A percentile compares a stretch with the other conserved stretches of the same genome.
Evolutionary conservation across 768 basidiomycete genomes (phyloP).

Genomic region (Rhizopogon sp.): DNA sequence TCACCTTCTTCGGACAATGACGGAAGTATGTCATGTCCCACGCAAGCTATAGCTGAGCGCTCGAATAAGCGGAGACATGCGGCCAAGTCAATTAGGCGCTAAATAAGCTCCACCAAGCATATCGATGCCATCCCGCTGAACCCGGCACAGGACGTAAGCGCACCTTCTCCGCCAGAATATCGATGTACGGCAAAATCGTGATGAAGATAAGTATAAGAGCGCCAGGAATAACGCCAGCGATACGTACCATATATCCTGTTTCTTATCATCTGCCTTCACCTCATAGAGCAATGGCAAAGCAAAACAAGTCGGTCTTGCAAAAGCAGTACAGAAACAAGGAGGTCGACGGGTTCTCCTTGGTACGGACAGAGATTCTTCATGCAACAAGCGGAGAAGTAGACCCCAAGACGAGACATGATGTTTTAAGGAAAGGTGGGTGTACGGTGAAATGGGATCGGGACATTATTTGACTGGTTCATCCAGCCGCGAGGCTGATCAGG

Average conservation of each 20-base stretch:
- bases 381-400: background rate
- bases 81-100: background rate
- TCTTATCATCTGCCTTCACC: background rate
- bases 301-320: conserved; percentile 10
- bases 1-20: background rate
- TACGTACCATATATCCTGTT: background rate
- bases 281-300: conserved; percentile 1
- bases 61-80: background rate
- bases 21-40: background rate
- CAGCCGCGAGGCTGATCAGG: background rate
- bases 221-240: background rate
- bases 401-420: background rate
- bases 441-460: background rate
- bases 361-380: conserved; percentile 6
- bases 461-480: background rate
- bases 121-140: background rate
- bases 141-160: background rate
- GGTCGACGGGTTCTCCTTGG: conserved; percentile 10
- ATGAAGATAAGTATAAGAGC: background rate
- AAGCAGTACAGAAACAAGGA: conserved; percentile 20
- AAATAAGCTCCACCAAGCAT: background rate
- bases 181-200: background rate
- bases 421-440: background rate
- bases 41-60: background rate
- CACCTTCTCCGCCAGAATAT: too few species aligned